Evolutionary conservation across 2,329 filamentous ascomycete species (phyloP).

Genomic region (Thelonectria discophora): DNA sequence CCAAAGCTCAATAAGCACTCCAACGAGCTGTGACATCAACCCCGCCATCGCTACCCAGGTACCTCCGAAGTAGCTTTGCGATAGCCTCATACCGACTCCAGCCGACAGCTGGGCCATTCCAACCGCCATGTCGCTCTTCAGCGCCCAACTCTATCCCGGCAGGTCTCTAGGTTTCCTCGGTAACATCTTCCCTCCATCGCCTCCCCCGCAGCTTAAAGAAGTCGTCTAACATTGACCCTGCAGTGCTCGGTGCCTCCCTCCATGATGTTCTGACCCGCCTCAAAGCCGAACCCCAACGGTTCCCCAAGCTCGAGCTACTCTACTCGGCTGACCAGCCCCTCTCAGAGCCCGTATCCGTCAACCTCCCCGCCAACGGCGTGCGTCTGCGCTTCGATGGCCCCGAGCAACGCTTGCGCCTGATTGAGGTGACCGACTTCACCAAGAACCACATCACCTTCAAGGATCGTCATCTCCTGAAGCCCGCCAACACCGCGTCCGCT

Average conservation of each 20-base stretch:
- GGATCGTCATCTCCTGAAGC: constrained; percentile 79
- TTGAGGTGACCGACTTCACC: constrained; percentile 91
- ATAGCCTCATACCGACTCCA: neutral
- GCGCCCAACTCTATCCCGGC: constrained; percentile 72
- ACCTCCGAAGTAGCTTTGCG: constrained; percentile 23
- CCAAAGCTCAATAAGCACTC: constrained; percentile 24
- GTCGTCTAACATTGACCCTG: neutral
- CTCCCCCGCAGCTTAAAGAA: neutral
- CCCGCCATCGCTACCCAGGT: constrained; percentile 25
- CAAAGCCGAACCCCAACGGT: constrained; percentile 85
- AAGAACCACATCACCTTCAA: constrained; percentile 86
- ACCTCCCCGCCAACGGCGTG: constrained; percentile 84
- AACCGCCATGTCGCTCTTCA: constrained; percentile 58
- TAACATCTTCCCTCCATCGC: constrained; percentile 40
- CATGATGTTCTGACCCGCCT: constrained; percentile 88
- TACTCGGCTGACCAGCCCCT: constrained; percentile 83
- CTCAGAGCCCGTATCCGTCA: constrained; percentile 76
- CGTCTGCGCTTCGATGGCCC: constrained; percentile 92
- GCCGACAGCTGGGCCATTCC: constrained; percentile 3
- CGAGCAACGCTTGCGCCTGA: constrained; percentile 88
- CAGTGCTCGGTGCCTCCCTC: constrained; percentile 88
- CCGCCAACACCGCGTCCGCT: constrained; percentile 51
- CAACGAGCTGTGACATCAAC: constrained; percentile 32
- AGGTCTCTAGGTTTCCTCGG: constrained; percentile 71
- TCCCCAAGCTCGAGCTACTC: constrained; percentile 82